Base-by-base conservation (phyloP, 352 stramenopile species). In the Thalassiosira delicatula region DNA sequence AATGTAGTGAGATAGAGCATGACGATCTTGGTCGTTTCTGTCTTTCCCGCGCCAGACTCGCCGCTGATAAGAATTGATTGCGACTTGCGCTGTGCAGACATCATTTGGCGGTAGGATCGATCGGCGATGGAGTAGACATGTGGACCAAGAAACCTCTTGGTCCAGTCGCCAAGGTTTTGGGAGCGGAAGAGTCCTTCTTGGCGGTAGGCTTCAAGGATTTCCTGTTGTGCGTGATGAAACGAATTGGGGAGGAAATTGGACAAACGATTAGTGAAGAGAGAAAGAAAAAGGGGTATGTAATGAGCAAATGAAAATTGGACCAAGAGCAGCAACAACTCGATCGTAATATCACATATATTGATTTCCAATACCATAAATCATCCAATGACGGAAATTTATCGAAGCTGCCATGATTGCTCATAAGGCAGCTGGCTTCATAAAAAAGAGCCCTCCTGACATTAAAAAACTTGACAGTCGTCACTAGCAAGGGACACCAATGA, bases 1-100 rank as follows among this genome's bases (percentile, higher is more conserved):
- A 62, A 19, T 37, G 12, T 62, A 25, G 53, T 21, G 59, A 98
- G 89, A 90, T 98, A 98, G 67, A 97, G 93, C 96, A 98, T 98
- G 40, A 98, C 94, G 75, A 96, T 97, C 80, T 98, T 98, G 32
- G 95, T 98, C 4, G 94, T 92, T 79, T 96, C 94, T 12, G 94
- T 97, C 76, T 97, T 97, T 32, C 94, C 94, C 19, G 94, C 94
- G 59, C 93, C 92, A 79, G 78, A 92, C 79, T 95, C 91, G 32
- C 91, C 91, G 83, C 81, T 93, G 73, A 97, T 96, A 70, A 97
- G 95, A 53, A 97, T 92, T 65, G 87, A 95, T 76, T 97, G 94
- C 5, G 35, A 93, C 61, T 89, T 93, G 21, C 90, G 85, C 57
- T 84, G 74, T 68, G 89, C 86, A 3, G 79, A 63, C 91, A 98